Conservation (phyloP, 2,329 filamentous ascomycete genomes). For the Colletotrichum graminicola region DNA sequence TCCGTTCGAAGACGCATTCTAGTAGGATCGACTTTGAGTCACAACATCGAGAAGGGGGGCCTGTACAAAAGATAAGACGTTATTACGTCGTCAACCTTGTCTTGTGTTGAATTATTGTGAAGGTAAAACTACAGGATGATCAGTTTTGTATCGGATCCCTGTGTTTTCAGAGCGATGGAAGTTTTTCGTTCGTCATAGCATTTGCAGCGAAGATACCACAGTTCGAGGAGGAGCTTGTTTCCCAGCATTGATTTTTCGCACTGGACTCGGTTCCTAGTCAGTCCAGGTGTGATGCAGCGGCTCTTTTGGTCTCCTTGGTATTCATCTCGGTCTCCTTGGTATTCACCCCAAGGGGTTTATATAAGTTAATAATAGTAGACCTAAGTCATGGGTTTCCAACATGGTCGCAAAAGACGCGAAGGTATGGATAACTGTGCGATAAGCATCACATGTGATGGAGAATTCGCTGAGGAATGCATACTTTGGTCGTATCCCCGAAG, state of each 20-base stretch:
- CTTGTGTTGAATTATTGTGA: slow-evolving; percentile 2
- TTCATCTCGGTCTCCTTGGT: slow-evolving; percentile 8
- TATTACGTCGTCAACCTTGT: background rate
- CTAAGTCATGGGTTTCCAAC: slow-evolving; percentile 8
- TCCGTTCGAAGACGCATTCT: slow-evolving; percentile 87
- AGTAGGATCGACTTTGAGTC: slow-evolving; percentile 43
- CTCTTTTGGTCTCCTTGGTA: slow-evolving; percentile 5
- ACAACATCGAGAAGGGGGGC: slow-evolving; percentile 14
- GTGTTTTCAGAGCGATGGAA: slow-evolving; percentile 25
- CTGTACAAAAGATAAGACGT: background rate
- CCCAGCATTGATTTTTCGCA: slow-evolving; percentile 7
- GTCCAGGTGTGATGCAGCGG: slow-evolving; percentile 2
- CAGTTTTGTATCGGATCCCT: slow-evolving; percentile 29
- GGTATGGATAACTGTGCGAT: too few relatives aligned
- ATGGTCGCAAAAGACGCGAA: background rate
- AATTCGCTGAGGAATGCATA: background rate
- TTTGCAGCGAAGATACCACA: slow-evolving; percentile 43
- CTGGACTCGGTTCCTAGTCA: slow-evolving; percentile 9
- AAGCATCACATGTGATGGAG: background rate
- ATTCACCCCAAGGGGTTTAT: slow-evolving; percentile 11
- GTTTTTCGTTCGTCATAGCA: slow-evolving; percentile 41
- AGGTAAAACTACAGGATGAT: slow-evolving; percentile 5
- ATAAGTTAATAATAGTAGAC: slow-evolving; percentile 19
- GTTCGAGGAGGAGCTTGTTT: slow-evolving; percentile 30
- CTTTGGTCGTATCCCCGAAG: background rate